These are phyloP conservation scores for Microsporum ferrugineum DNA, from an alignment of 2,329 filamentous ascomycete species.

Conservation along the genomic window DNA sequence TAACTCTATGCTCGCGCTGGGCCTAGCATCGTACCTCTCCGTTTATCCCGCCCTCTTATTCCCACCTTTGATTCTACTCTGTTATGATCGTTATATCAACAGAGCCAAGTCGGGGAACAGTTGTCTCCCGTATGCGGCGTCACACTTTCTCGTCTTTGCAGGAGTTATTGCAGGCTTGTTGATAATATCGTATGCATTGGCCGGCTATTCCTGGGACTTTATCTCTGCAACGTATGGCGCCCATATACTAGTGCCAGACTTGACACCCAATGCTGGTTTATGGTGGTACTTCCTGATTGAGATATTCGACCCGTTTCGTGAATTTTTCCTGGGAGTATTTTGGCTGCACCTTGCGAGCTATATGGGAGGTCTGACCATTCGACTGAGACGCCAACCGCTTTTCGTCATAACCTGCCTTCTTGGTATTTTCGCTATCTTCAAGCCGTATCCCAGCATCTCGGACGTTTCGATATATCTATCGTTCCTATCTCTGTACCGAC, in stretches of 20 bases:
- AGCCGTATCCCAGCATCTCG: constrained; percentile 87
- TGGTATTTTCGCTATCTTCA: constrained; percentile 88
- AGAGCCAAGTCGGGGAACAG: constrained; percentile 21
- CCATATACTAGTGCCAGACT: constrained; percentile 77
- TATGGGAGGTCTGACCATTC: constrained; percentile 71
- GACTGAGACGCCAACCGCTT: constrained; percentile 72
- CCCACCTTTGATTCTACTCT: constrained; percentile 67
- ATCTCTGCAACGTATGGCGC: constrained; percentile 82
- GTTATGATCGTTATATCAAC: constrained; percentile 54
- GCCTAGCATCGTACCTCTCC: constrained; percentile 80
- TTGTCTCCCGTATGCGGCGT: constrained; percentile 41
- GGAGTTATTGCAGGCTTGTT: constrained; percentile 53
- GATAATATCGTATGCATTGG: constrained; percentile 59
- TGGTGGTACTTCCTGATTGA: constrained; percentile 99
- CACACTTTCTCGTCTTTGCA: constrained; percentile 44
- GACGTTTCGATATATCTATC: constrained; percentile 80
- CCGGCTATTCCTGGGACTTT: constrained; percentile 75
- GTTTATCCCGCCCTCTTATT: constrained; percentile 84
- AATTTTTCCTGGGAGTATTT: constrained; percentile 95
- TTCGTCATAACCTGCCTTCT: constrained; percentile 75
- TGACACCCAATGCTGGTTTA: constrained; percentile 87
- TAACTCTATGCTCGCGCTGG: constrained; percentile 70
- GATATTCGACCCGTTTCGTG: constrained; percentile 96
- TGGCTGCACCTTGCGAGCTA: constrained; percentile 92
- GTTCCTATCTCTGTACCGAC: constrained; percentile 73